Base-by-base conservation (phyloP, 2,329 filamentous ascomycete genomes). In the Dactylellina leptospora region DNA sequence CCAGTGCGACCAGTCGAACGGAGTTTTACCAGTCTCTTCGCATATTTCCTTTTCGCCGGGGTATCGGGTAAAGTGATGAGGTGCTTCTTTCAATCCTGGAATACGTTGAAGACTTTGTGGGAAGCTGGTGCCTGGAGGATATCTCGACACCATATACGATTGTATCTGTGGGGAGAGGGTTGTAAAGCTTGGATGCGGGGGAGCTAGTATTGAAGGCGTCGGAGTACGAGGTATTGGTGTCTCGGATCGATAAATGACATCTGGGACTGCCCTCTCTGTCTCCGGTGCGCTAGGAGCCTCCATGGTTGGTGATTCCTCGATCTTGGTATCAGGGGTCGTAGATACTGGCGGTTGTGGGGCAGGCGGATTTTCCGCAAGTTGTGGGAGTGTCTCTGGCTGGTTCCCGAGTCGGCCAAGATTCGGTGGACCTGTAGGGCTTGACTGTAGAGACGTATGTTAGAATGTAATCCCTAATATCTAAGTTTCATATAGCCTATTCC, bases 81-180 rank as follows among this genome's bases (percentile, higher is more conserved):
- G 42, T 5, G 23, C 6, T 10, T 13, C 8, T n/a, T 18, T 38
- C 3, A 25, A 4, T 13, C 13, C 20, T 2, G 50, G 50, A 2
- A 25, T n/a, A 6, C 40, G 50, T 1, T 44, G 16, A 1, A 64
- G 1, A 20, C 27, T 23, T 10, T 27, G 44, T 22, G 60, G 60
- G 16, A 55, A 50, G 16, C 50, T 55, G 20, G 60, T 64, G 1
- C 10, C 50, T 10, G 50, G 50, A 4, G 60, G 60, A 42, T 64
- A 64, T 36, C 56, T 64, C 8, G 60, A 40, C 10, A 11, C 11
- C 2, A 18, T 20, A 9, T 40, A 1, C 3, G 33, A 11, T 27
- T 55, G 20, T 3, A 64, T 18, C 30, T 48, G 27, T 38, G 28
- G 27, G 6, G 60, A 45, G 3, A 64, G 40, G 2, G 60, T 64